A percentile compares a stretch with the other conserved stretches of the same genome.
These are phyloP conservation scores for Ocimum tenuiflorum DNA, from an alignment of 257 asterid genomes.

Conservation along the genomic window DNA sequence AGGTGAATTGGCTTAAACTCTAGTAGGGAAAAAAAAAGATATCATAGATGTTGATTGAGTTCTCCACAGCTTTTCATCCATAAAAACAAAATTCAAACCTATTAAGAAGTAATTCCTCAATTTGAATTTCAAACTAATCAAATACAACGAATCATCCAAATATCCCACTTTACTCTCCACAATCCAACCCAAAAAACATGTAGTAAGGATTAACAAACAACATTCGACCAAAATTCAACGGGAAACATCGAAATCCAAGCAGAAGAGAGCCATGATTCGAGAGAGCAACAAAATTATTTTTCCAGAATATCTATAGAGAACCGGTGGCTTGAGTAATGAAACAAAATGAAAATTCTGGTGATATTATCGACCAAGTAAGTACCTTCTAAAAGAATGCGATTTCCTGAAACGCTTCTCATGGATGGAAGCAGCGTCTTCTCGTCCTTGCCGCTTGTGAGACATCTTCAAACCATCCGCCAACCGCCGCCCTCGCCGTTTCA, in stretches of 20 bases:
- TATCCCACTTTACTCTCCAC: background rate
- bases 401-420: slow-evolving; percentile 57
- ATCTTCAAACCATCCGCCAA: slow-evolving; percentile 11
- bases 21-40: no score
- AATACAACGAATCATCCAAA: background rate
- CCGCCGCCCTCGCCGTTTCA: background rate
- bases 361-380: background rate
- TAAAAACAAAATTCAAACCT: background rate
- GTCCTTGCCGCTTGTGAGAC: slow-evolving; percentile 52
- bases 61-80: background rate
- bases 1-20: no score
- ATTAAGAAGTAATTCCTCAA: background rate
- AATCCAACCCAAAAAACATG: background rate
- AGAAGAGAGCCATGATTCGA: background rate
- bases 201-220: background rate
- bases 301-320: background rate
- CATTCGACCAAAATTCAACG: background rate
- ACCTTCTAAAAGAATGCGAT: slow-evolving; percentile 55
- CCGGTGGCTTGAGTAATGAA: no score
- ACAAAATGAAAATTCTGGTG: background rate
- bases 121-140: background rate
- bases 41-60: background rate
- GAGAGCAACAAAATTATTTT: background rate
- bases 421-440: slow-evolving; percentile 37
- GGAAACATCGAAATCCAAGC: background rate